Percentiles rank a stretch among this genome's conserved stretches.
Conservation (phyloP, 257 asterid genomes). For the Solanum stenotomum region DNA sequence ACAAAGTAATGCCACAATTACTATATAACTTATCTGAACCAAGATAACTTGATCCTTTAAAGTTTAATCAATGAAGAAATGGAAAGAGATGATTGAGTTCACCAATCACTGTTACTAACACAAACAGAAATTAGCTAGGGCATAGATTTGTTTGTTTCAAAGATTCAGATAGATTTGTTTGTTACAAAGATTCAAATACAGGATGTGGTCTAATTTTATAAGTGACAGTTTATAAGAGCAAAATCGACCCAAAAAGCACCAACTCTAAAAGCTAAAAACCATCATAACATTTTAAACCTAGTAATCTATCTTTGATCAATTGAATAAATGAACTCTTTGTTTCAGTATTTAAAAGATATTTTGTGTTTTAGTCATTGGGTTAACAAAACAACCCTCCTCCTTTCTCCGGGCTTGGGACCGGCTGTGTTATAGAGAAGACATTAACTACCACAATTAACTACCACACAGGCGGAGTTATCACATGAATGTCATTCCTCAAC, state of each 20-base stretch:
- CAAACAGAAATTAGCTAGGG: background rate
- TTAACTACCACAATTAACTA: background rate
- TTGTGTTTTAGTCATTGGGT: background rate
- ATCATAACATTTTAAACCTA: background rate
- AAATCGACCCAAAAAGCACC: background rate
- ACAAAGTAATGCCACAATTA: background rate
- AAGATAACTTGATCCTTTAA: background rate
- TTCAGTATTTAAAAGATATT: background rate
- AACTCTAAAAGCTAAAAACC: background rate
- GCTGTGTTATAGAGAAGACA: conserved; percentile 1
- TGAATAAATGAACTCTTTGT: background rate
- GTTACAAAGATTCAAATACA: background rate
- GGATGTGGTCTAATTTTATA: background rate
- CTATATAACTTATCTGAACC: background rate
- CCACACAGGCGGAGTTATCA: background rate
- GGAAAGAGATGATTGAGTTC: background rate
- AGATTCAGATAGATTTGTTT: background rate
- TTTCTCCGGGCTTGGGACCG: conserved; percentile 8
- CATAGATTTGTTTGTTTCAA: background rate
- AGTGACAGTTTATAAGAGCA: background rate
- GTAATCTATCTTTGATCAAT: background rate
- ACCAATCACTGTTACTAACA: background rate
- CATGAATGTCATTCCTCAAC: background rate
- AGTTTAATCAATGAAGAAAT: background rate
- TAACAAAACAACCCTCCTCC: conserved; percentile 3